Conservation (phyloP, 176 grass and related monocot genomes). For the Cymbopogon citratus region DNA sequence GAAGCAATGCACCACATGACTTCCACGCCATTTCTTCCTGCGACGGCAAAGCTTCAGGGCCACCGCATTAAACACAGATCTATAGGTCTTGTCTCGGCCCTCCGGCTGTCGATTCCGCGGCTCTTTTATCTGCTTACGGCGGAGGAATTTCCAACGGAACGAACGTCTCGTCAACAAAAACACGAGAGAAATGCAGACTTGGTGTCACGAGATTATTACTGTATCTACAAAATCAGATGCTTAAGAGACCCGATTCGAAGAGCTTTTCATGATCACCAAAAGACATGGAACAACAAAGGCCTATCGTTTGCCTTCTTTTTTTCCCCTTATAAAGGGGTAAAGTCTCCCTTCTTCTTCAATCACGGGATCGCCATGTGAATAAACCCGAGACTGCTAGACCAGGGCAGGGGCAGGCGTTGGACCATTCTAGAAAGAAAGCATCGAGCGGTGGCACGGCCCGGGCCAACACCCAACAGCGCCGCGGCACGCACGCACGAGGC, state of each 20-base stretch:
- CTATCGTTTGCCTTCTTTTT: neutral
- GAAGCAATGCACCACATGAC: conserved; percentile 46
- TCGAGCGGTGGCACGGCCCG: neutral
- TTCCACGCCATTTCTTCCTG: conserved; percentile 46
- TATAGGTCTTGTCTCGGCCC: neutral
- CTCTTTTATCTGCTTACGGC: neutral
- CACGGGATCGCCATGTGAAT: conserved; percentile 4
- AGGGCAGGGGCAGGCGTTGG: neutral
- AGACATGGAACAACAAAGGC: neutral
- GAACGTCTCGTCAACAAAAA: too few species aligned
- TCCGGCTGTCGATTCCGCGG: neutral
- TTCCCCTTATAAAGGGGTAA: too few species aligned
- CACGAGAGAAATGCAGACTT: neutral
- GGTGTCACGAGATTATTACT: neutral
- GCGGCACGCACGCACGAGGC: neutral
- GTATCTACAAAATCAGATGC: neutral
- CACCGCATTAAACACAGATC: conserved; percentile 10
- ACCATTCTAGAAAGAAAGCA: conserved; percentile 19
- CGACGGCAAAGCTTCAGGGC: neutral
- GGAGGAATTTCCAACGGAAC: neutral
- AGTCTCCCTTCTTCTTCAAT: neutral
- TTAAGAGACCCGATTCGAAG: neutral
- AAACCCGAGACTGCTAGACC: neutral
- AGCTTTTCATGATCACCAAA: neutral
- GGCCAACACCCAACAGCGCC: too few species aligned